These are phyloP conservation scores for Echria macrotheca DNA, from an alignment of 495 filamentous ascomycete species.

Conservation along the genomic window DNA sequence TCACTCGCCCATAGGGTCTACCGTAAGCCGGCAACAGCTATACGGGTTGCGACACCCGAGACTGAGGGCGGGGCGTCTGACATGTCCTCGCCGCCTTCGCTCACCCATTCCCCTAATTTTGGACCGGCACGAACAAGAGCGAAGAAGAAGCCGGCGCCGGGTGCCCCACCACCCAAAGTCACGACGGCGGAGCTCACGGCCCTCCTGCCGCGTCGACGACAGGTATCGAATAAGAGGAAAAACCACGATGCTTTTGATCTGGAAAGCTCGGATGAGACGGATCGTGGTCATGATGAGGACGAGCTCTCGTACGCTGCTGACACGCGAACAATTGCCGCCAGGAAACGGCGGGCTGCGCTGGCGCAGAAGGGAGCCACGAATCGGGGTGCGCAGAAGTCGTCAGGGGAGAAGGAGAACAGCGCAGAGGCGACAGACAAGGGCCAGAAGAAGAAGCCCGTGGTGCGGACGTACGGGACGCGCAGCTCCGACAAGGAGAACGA, in stretches of 20 bases:
- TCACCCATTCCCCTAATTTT: slow-evolving; percentile 48
- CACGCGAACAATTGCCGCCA: neutral
- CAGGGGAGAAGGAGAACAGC: too few relatives aligned
- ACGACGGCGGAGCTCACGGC: slow-evolving; percentile 40
- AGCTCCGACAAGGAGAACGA: slow-evolving; percentile 41
- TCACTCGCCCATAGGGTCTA: slow-evolving; percentile 32
- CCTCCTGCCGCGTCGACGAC: slow-evolving; percentile 35
- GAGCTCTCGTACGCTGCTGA: slow-evolving; percentile 32
- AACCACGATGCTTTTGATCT: slow-evolving; percentile 21
- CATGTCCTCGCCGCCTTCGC: slow-evolving; percentile 45
- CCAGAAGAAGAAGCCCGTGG: neutral
- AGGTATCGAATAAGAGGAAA: slow-evolving; percentile 10
- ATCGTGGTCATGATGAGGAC: slow-evolving; percentile 26
- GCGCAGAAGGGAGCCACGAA: slow-evolving; percentile 3
- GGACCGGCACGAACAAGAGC: slow-evolving; percentile 12
- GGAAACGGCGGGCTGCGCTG: neutral
- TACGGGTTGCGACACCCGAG: slow-evolving; percentile 30
- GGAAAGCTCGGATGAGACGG: slow-evolving; percentile 13
- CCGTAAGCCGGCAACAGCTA: slow-evolving; percentile 14
- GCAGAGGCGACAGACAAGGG: slow-evolving; percentile 8
- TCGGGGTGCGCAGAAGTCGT: too few relatives aligned
- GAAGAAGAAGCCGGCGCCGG: slow-evolving; percentile 22
- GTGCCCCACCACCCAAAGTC: slow-evolving; percentile 23
- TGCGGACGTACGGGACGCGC: slow-evolving; percentile 31
- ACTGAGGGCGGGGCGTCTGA: slow-evolving; percentile 26